Evolutionary conservation across 306 rosid species (phyloP), one percentile per base, ranked within the genome.

Genomic region (Dryas octopetala): DNA sequence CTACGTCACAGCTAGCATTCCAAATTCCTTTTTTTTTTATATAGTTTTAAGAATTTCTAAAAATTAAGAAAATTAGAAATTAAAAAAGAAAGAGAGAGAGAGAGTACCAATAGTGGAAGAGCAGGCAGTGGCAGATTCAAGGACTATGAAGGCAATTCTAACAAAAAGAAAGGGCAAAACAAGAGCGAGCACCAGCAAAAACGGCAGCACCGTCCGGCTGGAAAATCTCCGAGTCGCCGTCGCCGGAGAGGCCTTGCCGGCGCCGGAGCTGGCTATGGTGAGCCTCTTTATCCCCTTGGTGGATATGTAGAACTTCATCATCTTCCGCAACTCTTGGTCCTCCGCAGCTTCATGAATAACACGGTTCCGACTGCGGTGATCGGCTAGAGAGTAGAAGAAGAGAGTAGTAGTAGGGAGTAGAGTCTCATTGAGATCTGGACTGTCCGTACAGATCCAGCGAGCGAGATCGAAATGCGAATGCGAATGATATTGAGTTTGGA

Each of bases 221-320:
- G 88, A 62, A 74, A 88, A 62, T 74, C 97, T 88, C 67, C 98
- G 93, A n/a, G 83, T 46, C 63, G 86, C 76, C 32, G 81, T 44
- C 66, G 86, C 70, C 10, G 79, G 73, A 5, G 82, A 71, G 48
- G 69, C 86, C 46, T 90, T 87, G 0, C 85, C 86, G 63, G 86
- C 73, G 41, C 68, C 72, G 46, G 87, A 59, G 83, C 82, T 86
- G 1, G 97, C 81, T 72, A 91, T 88, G 2, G 93, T 84, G 14
- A 88, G 78, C 67, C 89, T 76, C 85, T 89, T 93, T 62, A 89
- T 88, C 57, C 96, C 96, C 73, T 82, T 88, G 10, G 97, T 61
- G 7, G 96, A 93, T 77, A 91, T 91, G 71, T 89, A 93, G 66
- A 88, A 89, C 91, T 91, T 93, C 98, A 93, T 91, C 68, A 66